Evolutionary conservation across 371 early-diverging fungal species (phyloP).

Genomic region (Batkoa obscura): DNA sequence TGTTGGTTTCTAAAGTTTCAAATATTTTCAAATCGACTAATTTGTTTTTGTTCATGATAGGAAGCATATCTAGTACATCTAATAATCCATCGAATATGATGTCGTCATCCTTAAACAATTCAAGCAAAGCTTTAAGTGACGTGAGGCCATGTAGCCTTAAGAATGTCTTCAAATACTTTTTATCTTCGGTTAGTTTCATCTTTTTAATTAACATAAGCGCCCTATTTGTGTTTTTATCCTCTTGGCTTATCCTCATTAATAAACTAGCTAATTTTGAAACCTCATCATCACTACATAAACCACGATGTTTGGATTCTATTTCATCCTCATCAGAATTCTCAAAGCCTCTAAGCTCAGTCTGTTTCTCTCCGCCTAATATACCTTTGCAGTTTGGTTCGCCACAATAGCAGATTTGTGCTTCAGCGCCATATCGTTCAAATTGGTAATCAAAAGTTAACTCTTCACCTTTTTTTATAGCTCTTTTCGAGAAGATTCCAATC

Average conservation of each 20-base stretch:
- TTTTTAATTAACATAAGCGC: slow-evolving; percentile 25
- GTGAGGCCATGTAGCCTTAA: slow-evolving; percentile 6
- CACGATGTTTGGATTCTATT: slow-evolving; percentile 13
- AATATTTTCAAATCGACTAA: neutral
- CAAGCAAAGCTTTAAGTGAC: neutral
- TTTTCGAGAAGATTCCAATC: slow-evolving; percentile 62
- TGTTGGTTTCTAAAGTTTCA: neutral
- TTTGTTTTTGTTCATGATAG: neutral
- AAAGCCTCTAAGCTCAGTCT: slow-evolving; percentile 14
- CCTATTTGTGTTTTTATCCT: slow-evolving; percentile 16
- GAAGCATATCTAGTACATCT: neutral
- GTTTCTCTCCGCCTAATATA: slow-evolving; percentile 10
- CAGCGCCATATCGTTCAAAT: slow-evolving; percentile 64
- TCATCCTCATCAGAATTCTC: slow-evolving; percentile 18
- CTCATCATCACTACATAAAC: slow-evolving; percentile 30
- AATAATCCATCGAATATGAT: neutral
- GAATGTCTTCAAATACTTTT: neutral
- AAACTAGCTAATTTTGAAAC: slow-evolving; percentile 39
- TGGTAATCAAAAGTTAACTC: slow-evolving; percentile 91
- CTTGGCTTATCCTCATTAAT: slow-evolving; percentile 35
- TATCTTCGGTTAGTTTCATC: slow-evolving; percentile 8
- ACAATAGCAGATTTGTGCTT: slow-evolving; percentile 85
- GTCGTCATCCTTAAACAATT: neutral
- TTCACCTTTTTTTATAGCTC: slow-evolving; percentile 44
- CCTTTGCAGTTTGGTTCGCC: slow-evolving; percentile 59